These are phyloP conservation scores for Pichia deserticola DNA, from an alignment of 805 yeast genomes.

Conservation along the genomic window DNA sequence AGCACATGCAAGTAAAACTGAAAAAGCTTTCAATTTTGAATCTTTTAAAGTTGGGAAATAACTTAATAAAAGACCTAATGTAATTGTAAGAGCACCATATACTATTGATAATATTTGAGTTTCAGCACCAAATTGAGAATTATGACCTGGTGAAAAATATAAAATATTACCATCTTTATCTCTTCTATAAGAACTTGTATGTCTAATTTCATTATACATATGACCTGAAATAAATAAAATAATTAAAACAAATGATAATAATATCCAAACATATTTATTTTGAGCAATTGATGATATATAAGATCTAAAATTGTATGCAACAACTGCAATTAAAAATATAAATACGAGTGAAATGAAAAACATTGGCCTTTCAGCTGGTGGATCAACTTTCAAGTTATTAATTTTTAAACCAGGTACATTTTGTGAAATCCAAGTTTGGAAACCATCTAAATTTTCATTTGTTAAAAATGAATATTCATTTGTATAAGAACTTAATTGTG, in stretches of 20 bases:
- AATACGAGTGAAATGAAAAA: conserved; percentile 30
- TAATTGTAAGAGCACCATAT: conserved; percentile 61
- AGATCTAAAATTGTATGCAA: conserved; percentile 25
- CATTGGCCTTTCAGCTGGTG: conserved; percentile 12
- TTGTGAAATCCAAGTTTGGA: conserved; percentile 7
- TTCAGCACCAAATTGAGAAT: conserved; percentile 76
- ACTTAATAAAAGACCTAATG: conserved; percentile 50
- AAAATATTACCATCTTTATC: conserved; percentile 30
- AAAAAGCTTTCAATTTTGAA: conserved; percentile 40
- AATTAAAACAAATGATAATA: conserved; percentile 50
- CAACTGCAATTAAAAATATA: conserved; percentile 20
- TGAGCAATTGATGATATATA: conserved; percentile 35
- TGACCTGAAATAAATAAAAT: conserved; percentile 79
- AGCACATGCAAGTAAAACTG: conserved; percentile 37
- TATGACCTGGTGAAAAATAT: conserved; percentile 52
- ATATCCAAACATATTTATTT: conserved; percentile 66
- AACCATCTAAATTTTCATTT: conserved; percentile 31
- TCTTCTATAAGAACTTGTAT: conserved; percentile 52
- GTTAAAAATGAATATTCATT: conserved; percentile 40
- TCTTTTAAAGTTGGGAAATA: conserved; percentile 45
- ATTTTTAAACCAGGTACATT: conserved; percentile 5
- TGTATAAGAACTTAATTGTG: conserved; percentile 16
- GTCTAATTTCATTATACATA: conserved; percentile 87
- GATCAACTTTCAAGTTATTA: not conserved
- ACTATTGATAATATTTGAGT: conserved; percentile 76